These are phyloP conservation scores for Babesia gibsoni DNA, from an alignment of 169 alveolate species.

Conservation along the genomic window DNA sequence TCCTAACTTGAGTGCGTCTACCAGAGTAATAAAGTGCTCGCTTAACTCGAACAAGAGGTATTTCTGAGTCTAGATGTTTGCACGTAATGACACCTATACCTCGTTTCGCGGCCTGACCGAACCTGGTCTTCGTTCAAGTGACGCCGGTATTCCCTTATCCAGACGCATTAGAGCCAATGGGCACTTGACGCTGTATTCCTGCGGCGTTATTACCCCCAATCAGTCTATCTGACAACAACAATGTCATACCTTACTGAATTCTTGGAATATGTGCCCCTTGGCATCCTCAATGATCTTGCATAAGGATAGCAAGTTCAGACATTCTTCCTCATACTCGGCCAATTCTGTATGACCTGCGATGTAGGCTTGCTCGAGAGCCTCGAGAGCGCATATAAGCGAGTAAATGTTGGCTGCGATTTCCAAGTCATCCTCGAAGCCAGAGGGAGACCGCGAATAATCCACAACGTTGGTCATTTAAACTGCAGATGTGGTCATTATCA, in stretches of 20 bases:
- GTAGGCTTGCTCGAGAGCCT: conserved; percentile 48
- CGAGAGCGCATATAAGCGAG: conserved; percentile 52
- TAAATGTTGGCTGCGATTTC: conserved; percentile 41
- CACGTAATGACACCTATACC: background rate
- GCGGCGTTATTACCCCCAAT: background rate
- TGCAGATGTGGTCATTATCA: too few species aligned
- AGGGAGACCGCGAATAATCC: too few species aligned
- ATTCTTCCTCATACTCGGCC: conserved; percentile 44
- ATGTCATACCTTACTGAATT: conserved; percentile 23
- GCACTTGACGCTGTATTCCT: conserved; percentile 34
- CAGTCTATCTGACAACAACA: background rate
- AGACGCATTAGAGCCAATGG: conserved; percentile 52
- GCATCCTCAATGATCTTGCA: conserved; percentile 42
- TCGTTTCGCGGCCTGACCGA: background rate
- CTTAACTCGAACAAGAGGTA: conserved; percentile 53
- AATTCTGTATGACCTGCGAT: conserved; percentile 13
- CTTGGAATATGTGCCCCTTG: conserved; percentile 14
- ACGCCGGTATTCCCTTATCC: conserved; percentile 33
- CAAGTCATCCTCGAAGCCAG: too few species aligned
- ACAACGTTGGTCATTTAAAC: too few species aligned
- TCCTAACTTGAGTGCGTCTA: conserved; percentile 62
- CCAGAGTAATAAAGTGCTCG: conserved; percentile 55
- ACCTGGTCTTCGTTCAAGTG: background rate
- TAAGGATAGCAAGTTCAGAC: conserved; percentile 15
- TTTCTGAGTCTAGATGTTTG: background rate